Conservation (phyloP, 176 grass and related monocot genomes). For the Aegilops umbellulata region DNA sequence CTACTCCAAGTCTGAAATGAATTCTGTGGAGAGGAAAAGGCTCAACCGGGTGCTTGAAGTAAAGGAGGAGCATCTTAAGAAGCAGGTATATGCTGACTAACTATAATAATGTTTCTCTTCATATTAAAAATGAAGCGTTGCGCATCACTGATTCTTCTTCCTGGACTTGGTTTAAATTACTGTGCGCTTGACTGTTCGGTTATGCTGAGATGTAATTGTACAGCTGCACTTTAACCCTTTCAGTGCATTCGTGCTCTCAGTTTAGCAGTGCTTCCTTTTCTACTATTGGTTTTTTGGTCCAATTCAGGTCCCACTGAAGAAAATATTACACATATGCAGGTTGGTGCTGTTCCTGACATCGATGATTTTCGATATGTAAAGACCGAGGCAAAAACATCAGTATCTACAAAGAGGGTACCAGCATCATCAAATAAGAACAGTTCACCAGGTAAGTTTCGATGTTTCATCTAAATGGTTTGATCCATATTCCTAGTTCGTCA, state of each 20-base stretch:
- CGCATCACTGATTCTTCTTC: not conserved
- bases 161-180: slow-evolving; percentile 8
- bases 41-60: slow-evolving; percentile 35
- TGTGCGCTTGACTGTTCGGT: not conserved
- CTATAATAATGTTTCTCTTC: not conserved
- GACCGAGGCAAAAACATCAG: not conserved
- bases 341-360: slow-evolving; percentile 62
- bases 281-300: not conserved
- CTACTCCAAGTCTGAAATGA: not conserved
- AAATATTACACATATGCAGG: slow-evolving; percentile 35
- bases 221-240: not conserved
- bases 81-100: slow-evolving; percentile 26
- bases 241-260: not conserved
- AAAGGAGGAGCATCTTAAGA: slow-evolving; percentile 17
- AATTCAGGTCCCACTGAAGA: not conserved
- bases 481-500: not conserved
- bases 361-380: slow-evolving; percentile 84
- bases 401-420: slow-evolving; percentile 34
- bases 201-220: not conserved
- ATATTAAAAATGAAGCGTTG: not conserved
- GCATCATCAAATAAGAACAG: slow-evolving; percentile 24
- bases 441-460: slow-evolving; percentile 15
- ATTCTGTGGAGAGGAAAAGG: slow-evolving; percentile 44
- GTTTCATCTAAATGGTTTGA: not conserved
- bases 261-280: not conserved